Percentiles rank a stretch among this genome's conserved stretches.
Evolutionary conservation across 345 rosid species (phyloP).

Genomic region (Limnanthes douglasii): DNA sequence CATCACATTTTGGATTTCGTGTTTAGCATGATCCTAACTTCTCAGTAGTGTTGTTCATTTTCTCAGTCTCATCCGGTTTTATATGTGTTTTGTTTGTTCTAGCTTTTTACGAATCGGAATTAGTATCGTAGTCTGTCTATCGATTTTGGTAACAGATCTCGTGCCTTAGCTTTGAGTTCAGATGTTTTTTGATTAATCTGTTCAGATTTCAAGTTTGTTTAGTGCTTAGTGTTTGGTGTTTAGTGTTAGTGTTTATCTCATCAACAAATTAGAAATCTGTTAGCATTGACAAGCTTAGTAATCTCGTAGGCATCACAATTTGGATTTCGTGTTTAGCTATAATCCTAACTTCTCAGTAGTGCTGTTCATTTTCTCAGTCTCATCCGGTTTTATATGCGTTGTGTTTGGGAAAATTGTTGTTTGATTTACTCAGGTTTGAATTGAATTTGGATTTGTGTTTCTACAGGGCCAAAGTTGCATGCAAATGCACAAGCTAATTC

Average conservation of each 20-base stretch:
- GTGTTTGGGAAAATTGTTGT: neutral
- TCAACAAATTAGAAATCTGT: too few species aligned
- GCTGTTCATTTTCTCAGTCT: too few species aligned
- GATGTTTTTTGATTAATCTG: neutral
- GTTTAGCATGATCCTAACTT: neutral
- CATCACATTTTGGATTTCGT: too few species aligned
- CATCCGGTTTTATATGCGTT: neutral
- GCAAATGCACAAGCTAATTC: conserved; percentile 69
- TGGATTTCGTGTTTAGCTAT: neutral
- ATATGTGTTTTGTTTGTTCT: neutral
- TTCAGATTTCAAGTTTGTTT: neutral
- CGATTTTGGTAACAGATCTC: conserved; percentile 4
- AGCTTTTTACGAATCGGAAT: too few species aligned
- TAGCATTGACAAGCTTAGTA: too few species aligned
- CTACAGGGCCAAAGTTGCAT: conserved; percentile 54
- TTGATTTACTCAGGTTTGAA: conserved; percentile 4
- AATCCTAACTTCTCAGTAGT: neutral
- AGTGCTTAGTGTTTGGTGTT: too few species aligned
- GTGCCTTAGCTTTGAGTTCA: neutral
- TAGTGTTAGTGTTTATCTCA: too few species aligned
- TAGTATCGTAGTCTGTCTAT: neutral
- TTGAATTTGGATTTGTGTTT: conserved; percentile 13
- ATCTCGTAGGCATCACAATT: too few species aligned
- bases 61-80: too few species aligned
- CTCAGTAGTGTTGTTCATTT: too few species aligned